These are phyloP conservation scores for Telopea speciosissima DNA, from an alignment of 177 flowering plant genomes.

Conservation along the genomic window DNA sequence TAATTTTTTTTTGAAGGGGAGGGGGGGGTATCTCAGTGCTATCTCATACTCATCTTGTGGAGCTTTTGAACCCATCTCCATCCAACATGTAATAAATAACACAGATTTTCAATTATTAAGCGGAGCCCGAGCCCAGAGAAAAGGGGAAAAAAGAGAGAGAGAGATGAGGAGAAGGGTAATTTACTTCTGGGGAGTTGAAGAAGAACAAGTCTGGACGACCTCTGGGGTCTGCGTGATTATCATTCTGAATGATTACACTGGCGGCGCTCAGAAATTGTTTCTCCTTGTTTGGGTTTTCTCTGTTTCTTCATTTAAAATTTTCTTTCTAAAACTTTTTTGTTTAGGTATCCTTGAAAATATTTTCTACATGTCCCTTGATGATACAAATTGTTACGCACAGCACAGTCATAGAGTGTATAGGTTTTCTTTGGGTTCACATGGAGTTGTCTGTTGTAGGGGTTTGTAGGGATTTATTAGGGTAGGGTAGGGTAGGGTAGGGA, in stretches of 20 bases:
- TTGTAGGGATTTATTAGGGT: not conserved
- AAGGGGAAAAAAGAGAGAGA: not conserved
- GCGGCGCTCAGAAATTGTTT: constrained; percentile 69
- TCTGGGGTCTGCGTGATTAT: constrained; percentile 26
- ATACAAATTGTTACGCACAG: not conserved
- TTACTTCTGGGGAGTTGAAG: constrained; percentile 25
- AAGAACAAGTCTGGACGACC: too few relatives aligned
- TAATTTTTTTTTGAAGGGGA: too few relatives aligned
- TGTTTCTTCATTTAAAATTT: not conserved
- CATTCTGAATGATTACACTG: constrained; percentile 66
- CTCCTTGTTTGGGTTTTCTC: constrained; percentile 6
- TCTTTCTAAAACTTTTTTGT: too few relatives aligned
- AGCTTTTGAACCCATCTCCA: constrained; percentile 2
- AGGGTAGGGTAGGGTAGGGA: too few relatives aligned
- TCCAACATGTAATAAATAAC: not conserved
- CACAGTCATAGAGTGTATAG: too few relatives aligned
- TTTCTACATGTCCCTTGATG: not conserved
- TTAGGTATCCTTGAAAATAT: too few relatives aligned
- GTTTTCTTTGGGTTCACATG: not conserved
- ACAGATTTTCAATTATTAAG: not conserved
- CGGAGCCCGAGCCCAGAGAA: not conserved
- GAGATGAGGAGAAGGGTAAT: too few relatives aligned
- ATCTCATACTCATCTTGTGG: too few relatives aligned
- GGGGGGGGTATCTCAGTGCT: not conserved
- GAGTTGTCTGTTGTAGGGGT: not conserved